Evolutionary conservation across 768 basidiomycete species (phyloP).

Genomic region (Serendipita indica): DNA sequence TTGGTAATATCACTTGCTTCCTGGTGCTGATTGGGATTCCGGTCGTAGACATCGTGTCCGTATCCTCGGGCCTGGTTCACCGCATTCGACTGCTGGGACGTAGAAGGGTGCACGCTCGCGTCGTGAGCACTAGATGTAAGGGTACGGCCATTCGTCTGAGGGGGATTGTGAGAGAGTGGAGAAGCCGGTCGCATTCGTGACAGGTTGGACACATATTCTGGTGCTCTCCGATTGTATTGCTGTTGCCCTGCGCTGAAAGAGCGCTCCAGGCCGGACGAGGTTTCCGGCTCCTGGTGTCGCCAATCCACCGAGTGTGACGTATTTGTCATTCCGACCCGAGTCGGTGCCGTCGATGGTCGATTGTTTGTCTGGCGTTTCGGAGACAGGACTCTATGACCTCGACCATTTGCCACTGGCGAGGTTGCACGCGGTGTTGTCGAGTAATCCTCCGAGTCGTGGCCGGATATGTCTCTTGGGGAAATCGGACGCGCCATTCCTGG

Average conservation of each 20-base stretch:
- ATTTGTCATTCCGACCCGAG: background rate
- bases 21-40: background rate
- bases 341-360: background rate
- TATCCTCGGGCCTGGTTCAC: background rate
- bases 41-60: background rate
- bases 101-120: background rate
- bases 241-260: background rate
- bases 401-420: conserved; percentile 33
- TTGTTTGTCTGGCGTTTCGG: background rate
- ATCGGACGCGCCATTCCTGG: conserved; percentile 85
- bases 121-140: background rate
- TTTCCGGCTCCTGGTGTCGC: background rate
- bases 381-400: background rate
- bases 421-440: conserved; percentile 63
- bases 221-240: background rate
- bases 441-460: conserved; percentile 44
- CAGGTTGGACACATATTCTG: background rate
- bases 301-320: background rate
- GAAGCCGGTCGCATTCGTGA: background rate
- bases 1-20: background rate
- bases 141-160: background rate
- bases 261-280: background rate
- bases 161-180: background rate
- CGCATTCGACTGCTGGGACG: too few species aligned
- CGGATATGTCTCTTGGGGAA: conserved; percentile 55